These are phyloP conservation scores for Sporothrix brunneoviolacea DNA, from an alignment of 2,329 filamentous ascomycete species.

Conservation along the genomic window DNA sequence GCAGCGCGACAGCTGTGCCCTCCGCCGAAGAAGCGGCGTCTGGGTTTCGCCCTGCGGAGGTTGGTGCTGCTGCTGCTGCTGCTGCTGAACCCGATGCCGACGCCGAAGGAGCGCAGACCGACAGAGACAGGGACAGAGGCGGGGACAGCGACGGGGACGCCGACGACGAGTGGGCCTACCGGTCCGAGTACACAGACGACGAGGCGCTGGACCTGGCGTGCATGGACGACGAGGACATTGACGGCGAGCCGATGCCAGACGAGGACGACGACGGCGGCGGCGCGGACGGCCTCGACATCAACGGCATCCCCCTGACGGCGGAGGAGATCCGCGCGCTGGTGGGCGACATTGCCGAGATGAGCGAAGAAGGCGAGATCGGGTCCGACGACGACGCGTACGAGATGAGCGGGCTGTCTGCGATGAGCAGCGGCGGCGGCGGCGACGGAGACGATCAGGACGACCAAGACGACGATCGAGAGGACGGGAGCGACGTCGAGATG, in stretches of 20 bases:
- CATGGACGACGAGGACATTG: conserved; percentile 38
- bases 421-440: not conserved
- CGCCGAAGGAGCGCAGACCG: not conserved
- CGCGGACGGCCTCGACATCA: conserved; percentile 17
- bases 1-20: conserved; percentile 14
- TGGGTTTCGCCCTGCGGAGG: not conserved
- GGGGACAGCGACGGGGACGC: conserved; percentile 15
- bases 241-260: conserved; percentile 38
- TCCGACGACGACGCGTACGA: conserved; percentile 16
- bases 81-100: not conserved
- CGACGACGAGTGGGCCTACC: conserved; percentile 18
- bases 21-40: conserved; percentile 28
- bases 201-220: conserved; percentile 43
- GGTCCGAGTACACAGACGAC: conserved; percentile 22
- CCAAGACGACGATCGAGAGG: not conserved
- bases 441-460: not conserved
- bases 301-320: conserved; percentile 30
- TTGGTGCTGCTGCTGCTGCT: not conserved
- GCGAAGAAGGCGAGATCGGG: conserved; percentile 20
- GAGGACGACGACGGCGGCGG: conserved; percentile 33
- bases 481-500: not conserved
- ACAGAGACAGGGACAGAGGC: not conserved
- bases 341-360: conserved; percentile 14
- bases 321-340: conserved; percentile 23
- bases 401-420: conserved; percentile 6